Base-by-base conservation (phyloP, 305 asterid genomes). In the Ilex paraguariensis region DNA sequence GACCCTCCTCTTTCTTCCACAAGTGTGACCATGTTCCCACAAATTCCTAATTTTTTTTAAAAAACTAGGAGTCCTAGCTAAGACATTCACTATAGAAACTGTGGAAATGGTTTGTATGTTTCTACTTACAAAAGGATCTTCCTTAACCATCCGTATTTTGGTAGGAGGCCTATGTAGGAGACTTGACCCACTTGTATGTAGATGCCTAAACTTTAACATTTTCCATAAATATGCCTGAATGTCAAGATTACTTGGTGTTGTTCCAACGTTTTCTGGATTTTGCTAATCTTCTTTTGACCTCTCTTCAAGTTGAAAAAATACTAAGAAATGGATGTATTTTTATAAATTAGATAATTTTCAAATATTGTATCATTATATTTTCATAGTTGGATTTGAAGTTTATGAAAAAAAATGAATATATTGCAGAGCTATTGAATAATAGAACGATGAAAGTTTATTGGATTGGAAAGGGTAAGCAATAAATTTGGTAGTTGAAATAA, bases 171-270 rank as follows among this genome's bases (percentile, higher is more conserved):
- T 33, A 54, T 73, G 2, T 63, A 31, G 36, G 79, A 81, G 28
- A 45, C 64, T 0, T 72, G 33, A 75, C 71, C 31, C 74, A 66
- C 42, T 71, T 75, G 32, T 85, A 42, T 79, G 84, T 10, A 86
- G 32, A 48, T 84, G 93, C 69, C 96, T 81, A 13, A 89, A 61
- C n/a, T 80, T 87, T 30, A 70, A 66, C 96, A 86, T 73, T 66
- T 70, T 81, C 88, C 88, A 84, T 40, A 89, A 17, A 82, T 66
- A 5, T 79, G 84, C 21, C 79, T 80, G 3, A 60, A 63, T 45
- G 77, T 74, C 0, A 77, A 61, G 31, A 83, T 62, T 7, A 91
- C 56, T 3, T 14, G 28, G 2, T 2, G 14, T 3, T 21, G 10
- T 9, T 56, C 60, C 82, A 9, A 89, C 51, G 4, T 82, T n/a